Base-by-base conservation (phyloP, 2,329 filamentous ascomycete species). In the Talaromyces islandicus region DNA sequence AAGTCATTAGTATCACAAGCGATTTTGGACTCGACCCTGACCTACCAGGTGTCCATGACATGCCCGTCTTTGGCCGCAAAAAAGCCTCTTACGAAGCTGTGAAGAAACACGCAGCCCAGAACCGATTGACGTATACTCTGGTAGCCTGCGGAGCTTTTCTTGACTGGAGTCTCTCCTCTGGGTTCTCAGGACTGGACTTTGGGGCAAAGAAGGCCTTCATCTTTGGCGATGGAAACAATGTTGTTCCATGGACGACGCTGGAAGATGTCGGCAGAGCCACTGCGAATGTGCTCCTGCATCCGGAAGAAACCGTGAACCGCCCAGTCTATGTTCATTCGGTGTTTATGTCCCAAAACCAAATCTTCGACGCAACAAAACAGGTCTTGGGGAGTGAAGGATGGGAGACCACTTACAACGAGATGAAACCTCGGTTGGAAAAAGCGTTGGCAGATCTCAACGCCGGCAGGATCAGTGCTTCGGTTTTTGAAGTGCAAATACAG, bases 11-110 rank as follows among this genome's bases (percentile, higher is more conserved):
- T 61, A 63, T 64, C 4, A 63, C 61, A 19, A 64, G 63, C 17
- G 63, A 64, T n/a, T 64, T 62, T 56, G 64, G 64, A 14, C 60
- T 65, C 41, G 64, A 65, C 35, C 64, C 64, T 48, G 63, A 63
- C 21, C 32, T 64, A 7, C 64, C 64, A n/a, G 63, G 60, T 4
- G 41, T 66, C 25, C 60, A 62, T 17, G 58, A 63, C 7, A 58
- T 66, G 54, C 64, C 64, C 10, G 63, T 66, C 7, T 66, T 66
- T 14, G 56, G 41, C 35, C 63, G 63, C 14, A 65, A 65, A 54
- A 57, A 61, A 24, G 61, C 48, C 9, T 58, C 63, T n/a, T 65
- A 65, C 30, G 58, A 60, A 10, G 60, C 63, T 14, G 63, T 64
- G 10, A 64, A 65, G 48, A 60, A 55, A 32, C 58, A 64, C 30